Percentiles rank a stretch among this genome's conserved stretches.
Evolutionary conservation across 2,329 filamentous ascomycete species (phyloP).

Genomic region (Trichoderma guizhouense): DNA sequence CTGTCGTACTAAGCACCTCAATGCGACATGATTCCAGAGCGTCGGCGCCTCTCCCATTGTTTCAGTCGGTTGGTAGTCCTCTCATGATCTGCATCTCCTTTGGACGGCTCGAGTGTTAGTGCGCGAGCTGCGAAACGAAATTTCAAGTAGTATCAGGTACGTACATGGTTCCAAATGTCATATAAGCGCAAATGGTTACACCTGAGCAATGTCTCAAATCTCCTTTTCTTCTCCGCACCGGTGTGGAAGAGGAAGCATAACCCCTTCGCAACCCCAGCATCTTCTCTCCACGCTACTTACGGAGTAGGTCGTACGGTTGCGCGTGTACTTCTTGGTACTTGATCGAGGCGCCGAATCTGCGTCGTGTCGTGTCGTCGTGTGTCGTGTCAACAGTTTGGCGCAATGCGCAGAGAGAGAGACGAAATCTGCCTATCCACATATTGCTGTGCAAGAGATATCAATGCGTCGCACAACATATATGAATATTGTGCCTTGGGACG

Average conservation of each 20-base stretch:
- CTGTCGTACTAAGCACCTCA: not conserved
- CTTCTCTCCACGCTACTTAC: not conserved
- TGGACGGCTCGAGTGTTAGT: not conserved
- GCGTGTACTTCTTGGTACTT: not conserved
- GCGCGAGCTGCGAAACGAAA: not conserved
- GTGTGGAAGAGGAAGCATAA: not conserved
- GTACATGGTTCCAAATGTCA: not conserved
- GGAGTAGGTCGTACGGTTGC: not conserved
- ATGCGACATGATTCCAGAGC: not conserved
- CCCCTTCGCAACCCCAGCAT: not conserved
- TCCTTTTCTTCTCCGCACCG: conserved; percentile 3
- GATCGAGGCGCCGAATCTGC: not conserved
- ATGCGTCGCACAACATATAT: conserved; percentile 13
- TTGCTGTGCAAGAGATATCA: not conserved
- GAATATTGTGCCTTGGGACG: conserved; percentile 8
- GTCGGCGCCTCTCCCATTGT: not conserved
- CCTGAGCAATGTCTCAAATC: conserved; percentile 6
- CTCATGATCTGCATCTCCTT: not conserved
- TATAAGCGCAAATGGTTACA: not conserved
- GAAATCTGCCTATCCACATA: not conserved
- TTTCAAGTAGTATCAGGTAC: not conserved
- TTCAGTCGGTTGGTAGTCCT: not conserved
- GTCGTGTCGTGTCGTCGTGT: not conserved
- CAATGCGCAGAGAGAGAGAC: not conserved
- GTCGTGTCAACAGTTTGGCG: not conserved